phyloP scores from a whole-genome alignment of 352 stramenopile genomes.

The Pythium dissotocum region DNA sequence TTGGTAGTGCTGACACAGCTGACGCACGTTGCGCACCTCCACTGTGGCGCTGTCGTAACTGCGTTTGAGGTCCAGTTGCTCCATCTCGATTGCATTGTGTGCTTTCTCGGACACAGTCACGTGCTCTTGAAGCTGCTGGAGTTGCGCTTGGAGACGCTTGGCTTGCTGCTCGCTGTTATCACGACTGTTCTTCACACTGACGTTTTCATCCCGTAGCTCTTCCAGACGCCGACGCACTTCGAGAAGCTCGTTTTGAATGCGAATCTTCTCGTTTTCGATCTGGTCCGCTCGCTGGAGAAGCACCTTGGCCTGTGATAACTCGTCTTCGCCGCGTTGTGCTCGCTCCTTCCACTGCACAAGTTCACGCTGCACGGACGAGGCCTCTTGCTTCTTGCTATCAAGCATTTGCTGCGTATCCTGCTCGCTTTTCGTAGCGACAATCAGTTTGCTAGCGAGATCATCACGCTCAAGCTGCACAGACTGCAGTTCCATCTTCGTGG shows the following conservation, averaged over 20 bases:
- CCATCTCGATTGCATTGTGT: slow-evolving; percentile 43
- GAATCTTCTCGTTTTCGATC: slow-evolving; percentile 66
- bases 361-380: slow-evolving; percentile 38
- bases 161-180: slow-evolving; percentile 48
- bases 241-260: slow-evolving; percentile 61
- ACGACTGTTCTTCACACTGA: slow-evolving; percentile 49
- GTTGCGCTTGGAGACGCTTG: slow-evolving; percentile 52
- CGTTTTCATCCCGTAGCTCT: slow-evolving; percentile 67
- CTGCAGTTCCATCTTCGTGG: slow-evolving; percentile 39
- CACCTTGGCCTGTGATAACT: slow-evolving; percentile 40
- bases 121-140: slow-evolving; percentile 52
- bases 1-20: slow-evolving; percentile 69
- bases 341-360: slow-evolving; percentile 43
- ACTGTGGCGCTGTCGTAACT: slow-evolving; percentile 54
- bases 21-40: slow-evolving; percentile 60
- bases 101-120: slow-evolving; percentile 32
- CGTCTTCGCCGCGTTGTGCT: slow-evolving; percentile 25
- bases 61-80: slow-evolving; percentile 47
- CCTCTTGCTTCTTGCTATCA: slow-evolving; percentile 59
- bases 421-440: slow-evolving; percentile 40
- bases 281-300: slow-evolving; percentile 53
- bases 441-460: slow-evolving; percentile 42
- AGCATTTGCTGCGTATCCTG: slow-evolving; percentile 45
- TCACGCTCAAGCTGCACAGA: slow-evolving; percentile 46
- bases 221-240: slow-evolving; percentile 57